Base-by-base conservation (phyloP, 441 rosid species). In the Erodium moschatum region DNA sequence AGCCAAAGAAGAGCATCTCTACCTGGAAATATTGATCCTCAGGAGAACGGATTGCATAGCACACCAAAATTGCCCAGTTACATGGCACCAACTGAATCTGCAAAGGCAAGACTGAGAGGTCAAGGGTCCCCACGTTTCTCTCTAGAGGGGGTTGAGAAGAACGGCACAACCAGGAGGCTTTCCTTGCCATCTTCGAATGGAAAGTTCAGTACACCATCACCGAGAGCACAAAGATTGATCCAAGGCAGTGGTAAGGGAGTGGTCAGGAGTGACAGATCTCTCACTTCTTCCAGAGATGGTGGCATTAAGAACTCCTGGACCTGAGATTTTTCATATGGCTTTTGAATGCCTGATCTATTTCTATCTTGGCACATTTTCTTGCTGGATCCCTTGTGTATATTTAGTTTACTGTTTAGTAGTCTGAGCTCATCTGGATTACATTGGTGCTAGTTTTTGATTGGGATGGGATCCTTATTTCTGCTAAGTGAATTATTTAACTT, bases 11-110 rank as follows among this genome's bases (percentile, higher is more conserved):
- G 85, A 79, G 80, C 75, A n/a, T 85, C 94, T 66, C 73, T 80
- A 35, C 85, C 89, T 77, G 79, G 76, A 56, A 83, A 84, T 60
- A 66, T 82, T 73, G 89, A 84, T 73, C 72, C 42, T 38, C 42
- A 69, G 75, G 87, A 83, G 76, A 81, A 79, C 20, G 86, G 74
- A 31, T 40, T 72, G 19, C 87, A 75, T 56, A 83, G 79, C 71
- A 68, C 80, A 8, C 74, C 83, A 21, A 87, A 81, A 79, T 71
- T 79, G 69, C 98, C 93, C 7, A 86, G 93, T 79, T 92, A 88
- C 77, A 89, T 89, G 98, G 89, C 91, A 33, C 89, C 90, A 6
- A 92, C 96, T 71, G 82, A 79, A 78, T 87, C 89, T 76, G 85
- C 81, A 50, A 86, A 82, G 78, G 90, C 90, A 63, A 90, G 80